A percentile compares a stretch with the other conserved stretches of the same genome.
Evolutionary conservation across 2,329 filamentous ascomycete genomes (phyloP).

Genomic region (Botryosphaeria dothidea): DNA sequence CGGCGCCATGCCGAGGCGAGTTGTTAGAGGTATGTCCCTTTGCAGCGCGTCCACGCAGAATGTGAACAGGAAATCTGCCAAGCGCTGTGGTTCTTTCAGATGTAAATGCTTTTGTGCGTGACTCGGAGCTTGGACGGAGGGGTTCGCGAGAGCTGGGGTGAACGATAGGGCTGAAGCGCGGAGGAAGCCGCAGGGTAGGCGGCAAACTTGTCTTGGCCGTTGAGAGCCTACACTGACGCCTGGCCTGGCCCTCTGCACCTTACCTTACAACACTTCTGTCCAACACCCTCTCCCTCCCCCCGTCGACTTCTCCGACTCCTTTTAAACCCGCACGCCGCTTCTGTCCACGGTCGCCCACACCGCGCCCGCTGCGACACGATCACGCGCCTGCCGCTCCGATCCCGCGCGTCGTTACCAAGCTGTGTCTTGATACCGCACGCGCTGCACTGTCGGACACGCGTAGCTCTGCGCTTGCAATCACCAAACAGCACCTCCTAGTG

Average conservation of each 20-base stretch:
- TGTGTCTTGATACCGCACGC: background rate
- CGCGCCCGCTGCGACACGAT: background rate
- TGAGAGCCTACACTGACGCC: constrained; percentile 3
- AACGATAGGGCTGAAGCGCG: background rate
- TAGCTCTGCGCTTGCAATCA: constrained; percentile 6
- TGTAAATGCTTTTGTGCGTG: background rate
- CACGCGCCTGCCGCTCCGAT: background rate
- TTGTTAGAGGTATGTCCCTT: too few species aligned
- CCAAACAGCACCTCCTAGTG: background rate
- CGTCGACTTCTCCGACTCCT: constrained; percentile 1
- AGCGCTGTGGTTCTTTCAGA: background rate
- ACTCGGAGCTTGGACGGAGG: constrained; percentile 6
- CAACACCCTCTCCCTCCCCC: background rate
- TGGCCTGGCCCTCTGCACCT: background rate
- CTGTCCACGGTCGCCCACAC: background rate
- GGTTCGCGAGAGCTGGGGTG: constrained; percentile 4
- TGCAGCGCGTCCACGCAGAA: too few species aligned
- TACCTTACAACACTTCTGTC: background rate
- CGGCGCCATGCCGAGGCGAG: too few species aligned
- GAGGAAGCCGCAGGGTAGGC: background rate
- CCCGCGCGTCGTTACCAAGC: constrained; percentile 1
- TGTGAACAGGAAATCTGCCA: background rate
- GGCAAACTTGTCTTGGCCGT: constrained; percentile 9
- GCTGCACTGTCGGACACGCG: constrained; percentile 7
- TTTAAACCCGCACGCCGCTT: background rate